These are phyloP conservation scores for Rhododendron williamsianum DNA, from an alignment of 148 eudicot genomes.

Conservation along the genomic window DNA sequence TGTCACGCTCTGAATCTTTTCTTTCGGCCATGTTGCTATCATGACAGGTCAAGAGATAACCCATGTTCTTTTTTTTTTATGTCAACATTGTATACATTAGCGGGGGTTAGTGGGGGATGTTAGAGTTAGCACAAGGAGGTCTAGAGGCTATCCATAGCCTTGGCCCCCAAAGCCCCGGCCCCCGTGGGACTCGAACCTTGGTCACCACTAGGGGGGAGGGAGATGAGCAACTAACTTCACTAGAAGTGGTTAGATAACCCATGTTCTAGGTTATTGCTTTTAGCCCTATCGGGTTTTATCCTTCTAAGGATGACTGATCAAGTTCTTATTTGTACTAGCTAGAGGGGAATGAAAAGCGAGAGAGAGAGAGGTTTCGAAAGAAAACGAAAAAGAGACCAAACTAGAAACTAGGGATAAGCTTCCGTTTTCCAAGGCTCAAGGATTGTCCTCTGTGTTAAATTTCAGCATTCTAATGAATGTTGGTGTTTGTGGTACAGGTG, in stretches of 20 bases:
- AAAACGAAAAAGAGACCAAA: background rate
- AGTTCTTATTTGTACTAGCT: background rate
- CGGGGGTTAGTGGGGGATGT: no score
- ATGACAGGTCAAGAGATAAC: background rate
- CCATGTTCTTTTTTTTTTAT: background rate
- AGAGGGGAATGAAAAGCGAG: background rate
- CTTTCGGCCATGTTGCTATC: background rate
- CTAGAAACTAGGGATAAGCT: background rate
- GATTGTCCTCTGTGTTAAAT: background rate
- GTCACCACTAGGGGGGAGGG: no score
- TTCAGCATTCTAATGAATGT: background rate
- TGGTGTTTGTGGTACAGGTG: constrained; percentile 44
- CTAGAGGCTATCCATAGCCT: no score
- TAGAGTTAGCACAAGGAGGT: no score
- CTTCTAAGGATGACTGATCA: background rate
- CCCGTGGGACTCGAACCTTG: no score
- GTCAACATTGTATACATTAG: no score
- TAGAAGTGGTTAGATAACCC: no score
- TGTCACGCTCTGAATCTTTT: background rate
- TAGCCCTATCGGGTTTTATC: background rate
- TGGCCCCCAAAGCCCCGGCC: no score
- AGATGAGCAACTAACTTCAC: no score
- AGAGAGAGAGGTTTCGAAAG: background rate
- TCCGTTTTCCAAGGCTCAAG: background rate
- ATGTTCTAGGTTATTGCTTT: no score